Conservation (phyloP, 768 basidiomycete genomes). For the Lentinula aciculospora region DNA sequence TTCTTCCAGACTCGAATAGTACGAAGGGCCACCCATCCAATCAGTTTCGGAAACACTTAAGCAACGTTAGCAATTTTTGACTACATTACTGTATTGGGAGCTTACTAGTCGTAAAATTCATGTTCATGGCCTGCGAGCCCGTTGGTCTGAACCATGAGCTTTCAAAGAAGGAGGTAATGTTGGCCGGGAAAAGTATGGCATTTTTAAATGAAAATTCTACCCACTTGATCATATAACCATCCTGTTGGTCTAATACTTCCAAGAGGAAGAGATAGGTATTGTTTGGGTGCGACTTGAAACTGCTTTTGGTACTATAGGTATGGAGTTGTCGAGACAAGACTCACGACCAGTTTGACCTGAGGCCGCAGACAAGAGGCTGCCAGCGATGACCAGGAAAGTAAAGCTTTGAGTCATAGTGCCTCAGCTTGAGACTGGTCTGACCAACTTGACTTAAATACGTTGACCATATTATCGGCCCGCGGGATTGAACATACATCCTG, state of each 20-base stretch:
- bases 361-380: not conserved
- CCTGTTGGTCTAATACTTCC: slow-evolving; percentile 33
- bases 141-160: slow-evolving; percentile 38
- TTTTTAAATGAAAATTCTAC: too few relatives aligned
- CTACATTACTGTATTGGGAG: not conserved
- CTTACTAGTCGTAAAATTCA: slow-evolving; percentile 36
- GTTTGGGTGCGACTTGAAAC: slow-evolving; percentile 34
- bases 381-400: not conserved
- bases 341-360: slow-evolving; percentile 2
- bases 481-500: not conserved
- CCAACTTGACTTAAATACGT: not conserved
- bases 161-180: not conserved
- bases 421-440: not conserved
- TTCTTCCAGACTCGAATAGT: slow-evolving; percentile 38
- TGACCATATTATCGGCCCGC: not conserved
- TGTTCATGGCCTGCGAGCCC: slow-evolving; percentile 39
- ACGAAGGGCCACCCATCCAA: slow-evolving; percentile 34
- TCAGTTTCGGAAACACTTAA: slow-evolving; percentile 33
- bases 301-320: not conserved
- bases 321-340: not conserved
- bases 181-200: not conserved
- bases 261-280: slow-evolving; percentile 33
- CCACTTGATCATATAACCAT: slow-evolving; percentile 37
- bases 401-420: not conserved
- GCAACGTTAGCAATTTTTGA: not conserved